phyloP scores from a whole-genome alignment of 2,329 filamentous ascomycete species.

The Didymellaceae sp. region DNA sequence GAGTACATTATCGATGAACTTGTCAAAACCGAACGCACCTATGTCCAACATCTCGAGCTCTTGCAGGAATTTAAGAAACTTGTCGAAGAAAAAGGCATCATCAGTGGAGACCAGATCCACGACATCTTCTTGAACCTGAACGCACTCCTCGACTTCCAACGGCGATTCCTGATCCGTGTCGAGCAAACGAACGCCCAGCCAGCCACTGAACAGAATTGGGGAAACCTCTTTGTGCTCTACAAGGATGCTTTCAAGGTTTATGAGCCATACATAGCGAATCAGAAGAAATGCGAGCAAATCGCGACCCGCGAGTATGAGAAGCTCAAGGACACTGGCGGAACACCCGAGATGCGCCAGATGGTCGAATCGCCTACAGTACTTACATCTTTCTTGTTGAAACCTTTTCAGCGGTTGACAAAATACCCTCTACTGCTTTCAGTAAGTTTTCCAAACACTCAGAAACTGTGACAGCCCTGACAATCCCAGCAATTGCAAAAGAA shows the following conservation, averaged over 20 bases:
- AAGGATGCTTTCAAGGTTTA: slow-evolving; percentile 92
- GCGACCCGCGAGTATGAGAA: slow-evolving; percentile 87
- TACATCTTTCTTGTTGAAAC: slow-evolving; percentile 92
- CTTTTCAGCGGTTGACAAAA: slow-evolving; percentile 93
- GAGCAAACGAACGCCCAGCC: slow-evolving; percentile 92
- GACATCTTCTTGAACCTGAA: slow-evolving; percentile 98
- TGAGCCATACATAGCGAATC: slow-evolving; percentile 96
- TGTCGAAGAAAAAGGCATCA: slow-evolving; percentile 83
- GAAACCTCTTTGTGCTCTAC: slow-evolving; percentile 84
- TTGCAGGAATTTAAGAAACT: slow-evolving; percentile 90
- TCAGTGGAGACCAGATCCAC: slow-evolving; percentile 89
- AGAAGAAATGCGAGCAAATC: slow-evolving; percentile 86
- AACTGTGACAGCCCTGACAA: slow-evolving; percentile 8
- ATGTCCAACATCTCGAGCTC: slow-evolving; percentile 95
- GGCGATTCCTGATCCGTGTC: slow-evolving; percentile 91
- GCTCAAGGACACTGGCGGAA: slow-evolving; percentile 75
- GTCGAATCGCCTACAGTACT: slow-evolving; percentile 86
- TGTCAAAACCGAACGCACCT: slow-evolving; percentile 94
- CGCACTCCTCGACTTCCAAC: slow-evolving; percentile 91
- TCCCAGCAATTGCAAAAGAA: slow-evolving; percentile 83
- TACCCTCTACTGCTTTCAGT: slow-evolving; percentile 91
- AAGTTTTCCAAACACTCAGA: slow-evolving; percentile 31
- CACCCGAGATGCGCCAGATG: slow-evolving; percentile 68
- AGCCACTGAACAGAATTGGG: slow-evolving; percentile 83
- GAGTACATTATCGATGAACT: slow-evolving; percentile 92